phyloP scores from a whole-genome alignment of 2,329 filamentous ascomycete genomes.

The Ustilaginoidea virens region DNA sequence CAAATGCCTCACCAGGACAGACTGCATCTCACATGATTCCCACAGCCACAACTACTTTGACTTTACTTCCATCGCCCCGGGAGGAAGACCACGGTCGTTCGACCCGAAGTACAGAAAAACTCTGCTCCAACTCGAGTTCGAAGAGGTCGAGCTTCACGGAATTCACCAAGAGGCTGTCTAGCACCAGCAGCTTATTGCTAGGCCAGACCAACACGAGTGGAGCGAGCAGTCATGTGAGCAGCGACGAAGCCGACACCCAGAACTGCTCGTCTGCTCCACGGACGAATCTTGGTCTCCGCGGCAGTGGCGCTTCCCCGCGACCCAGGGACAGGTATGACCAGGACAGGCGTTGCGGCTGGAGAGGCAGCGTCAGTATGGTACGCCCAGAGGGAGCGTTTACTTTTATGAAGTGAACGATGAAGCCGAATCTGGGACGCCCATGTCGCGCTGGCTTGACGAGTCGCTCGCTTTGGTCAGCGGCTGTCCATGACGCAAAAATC shows the following conservation, averaged over 20 bases:
- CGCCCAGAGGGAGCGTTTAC: slow-evolving; percentile 36
- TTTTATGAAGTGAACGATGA: neutral
- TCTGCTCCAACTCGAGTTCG: slow-evolving; percentile 35
- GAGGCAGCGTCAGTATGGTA: slow-evolving; percentile 39
- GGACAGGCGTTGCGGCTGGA: slow-evolving; percentile 38
- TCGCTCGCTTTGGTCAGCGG: no score
- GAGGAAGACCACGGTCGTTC: slow-evolving; percentile 14
- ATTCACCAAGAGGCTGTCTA: slow-evolving; percentile 43
- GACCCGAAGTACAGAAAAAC: slow-evolving; percentile 23
- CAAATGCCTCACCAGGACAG: slow-evolving; percentile 25
- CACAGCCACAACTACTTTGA: slow-evolving; percentile 9
- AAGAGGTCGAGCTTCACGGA: slow-evolving; percentile 48
- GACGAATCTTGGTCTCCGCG: slow-evolving; percentile 28
- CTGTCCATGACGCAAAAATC: no score
- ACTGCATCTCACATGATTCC: slow-evolving; percentile 32
- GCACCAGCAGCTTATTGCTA: slow-evolving; percentile 43
- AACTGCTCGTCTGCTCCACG: slow-evolving; percentile 17
- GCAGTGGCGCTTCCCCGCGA: slow-evolving; percentile 14
- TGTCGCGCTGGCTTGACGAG: no score
- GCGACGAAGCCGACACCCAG: slow-evolving; percentile 27
- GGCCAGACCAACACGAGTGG: slow-evolving; percentile 39
- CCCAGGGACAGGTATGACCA: slow-evolving; percentile 19
- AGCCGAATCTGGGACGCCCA: no score
- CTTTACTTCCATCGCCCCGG: slow-evolving; percentile 9
- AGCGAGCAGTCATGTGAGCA: slow-evolving; percentile 31